Percentiles rank a stretch among this genome's conserved stretches.
These are phyloP conservation scores for Simplicillium sp. DNA, from an alignment of 2,329 filamentous ascomycete genomes.

Conservation along the genomic window DNA sequence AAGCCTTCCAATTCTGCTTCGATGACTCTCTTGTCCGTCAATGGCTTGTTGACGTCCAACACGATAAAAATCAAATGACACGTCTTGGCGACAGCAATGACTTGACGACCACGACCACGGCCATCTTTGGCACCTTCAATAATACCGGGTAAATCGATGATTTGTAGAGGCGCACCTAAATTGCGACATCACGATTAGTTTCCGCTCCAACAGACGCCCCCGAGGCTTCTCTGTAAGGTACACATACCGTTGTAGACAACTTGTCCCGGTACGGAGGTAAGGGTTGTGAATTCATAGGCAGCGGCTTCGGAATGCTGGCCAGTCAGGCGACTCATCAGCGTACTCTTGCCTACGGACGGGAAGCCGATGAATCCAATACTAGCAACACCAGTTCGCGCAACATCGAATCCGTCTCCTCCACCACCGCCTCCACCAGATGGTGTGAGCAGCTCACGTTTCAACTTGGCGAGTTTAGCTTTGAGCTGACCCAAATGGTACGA, in stretches of 20 bases:
- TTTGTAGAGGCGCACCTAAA: slow-evolving; percentile 81
- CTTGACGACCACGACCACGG: slow-evolving; percentile 92
- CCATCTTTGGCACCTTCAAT: slow-evolving; percentile 98
- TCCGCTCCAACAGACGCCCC: too few relatives aligned
- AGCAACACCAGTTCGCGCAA: slow-evolving; percentile 92
- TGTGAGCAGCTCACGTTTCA: slow-evolving; percentile 91
- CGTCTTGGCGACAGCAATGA: slow-evolving; percentile 97
- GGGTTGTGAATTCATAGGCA: slow-evolving; percentile 96
- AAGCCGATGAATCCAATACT: slow-evolving; percentile 98
- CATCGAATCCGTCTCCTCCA: slow-evolving; percentile 85
- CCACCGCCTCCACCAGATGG: slow-evolving; percentile 77
- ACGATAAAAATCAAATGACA: slow-evolving; percentile 99
- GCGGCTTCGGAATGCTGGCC: slow-evolving; percentile 96
- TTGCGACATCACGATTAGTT: background rate
- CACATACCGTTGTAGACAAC: slow-evolving; percentile 75
- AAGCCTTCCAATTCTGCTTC: slow-evolving; percentile 94
- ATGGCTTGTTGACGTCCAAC: slow-evolving; percentile 93
- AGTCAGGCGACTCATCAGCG: slow-evolving; percentile 87
- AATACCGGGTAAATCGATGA: slow-evolving; percentile 96
- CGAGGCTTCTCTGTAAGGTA: too few relatives aligned
- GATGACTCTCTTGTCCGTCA: slow-evolving; percentile 94
- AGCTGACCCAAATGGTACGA: slow-evolving; percentile 91
- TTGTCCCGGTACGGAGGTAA: slow-evolving; percentile 95
- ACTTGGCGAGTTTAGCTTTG: slow-evolving; percentile 95
- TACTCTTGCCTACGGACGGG: slow-evolving; percentile 96